Percentiles rank a stretch among this genome's conserved stretches.
These are phyloP conservation scores for Diaporthe caulivora DNA, from an alignment of 2,329 filamentous ascomycete genomes.

Conservation along the genomic window DNA sequence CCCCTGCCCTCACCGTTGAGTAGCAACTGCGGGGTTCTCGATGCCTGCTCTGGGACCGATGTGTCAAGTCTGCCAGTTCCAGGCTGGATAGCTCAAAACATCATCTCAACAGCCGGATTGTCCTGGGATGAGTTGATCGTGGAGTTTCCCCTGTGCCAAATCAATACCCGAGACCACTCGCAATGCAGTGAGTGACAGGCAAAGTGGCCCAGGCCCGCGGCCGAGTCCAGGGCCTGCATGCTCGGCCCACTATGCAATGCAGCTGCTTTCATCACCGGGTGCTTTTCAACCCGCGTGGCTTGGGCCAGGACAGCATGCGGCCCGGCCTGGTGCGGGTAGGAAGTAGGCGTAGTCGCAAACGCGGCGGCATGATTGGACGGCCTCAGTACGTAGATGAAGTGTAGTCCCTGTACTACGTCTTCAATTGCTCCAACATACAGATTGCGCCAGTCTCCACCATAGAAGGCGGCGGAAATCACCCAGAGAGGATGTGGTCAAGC, in stretches of 20 bases:
- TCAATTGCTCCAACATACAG: neutral
- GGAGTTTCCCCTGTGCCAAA: neutral
- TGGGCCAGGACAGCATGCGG: slow-evolving; percentile 18
- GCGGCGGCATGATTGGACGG: neutral
- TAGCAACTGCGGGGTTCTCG: neutral
- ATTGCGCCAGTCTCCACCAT: neutral
- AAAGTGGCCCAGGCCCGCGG: slow-evolving; percentile 1
- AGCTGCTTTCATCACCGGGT: slow-evolving; percentile 21
- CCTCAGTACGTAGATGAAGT: neutral
- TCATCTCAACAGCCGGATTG: neutral
- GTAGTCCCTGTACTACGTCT: neutral
- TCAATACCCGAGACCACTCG: neutral
- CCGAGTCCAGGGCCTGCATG: slow-evolving; percentile 9
- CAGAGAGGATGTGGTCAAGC: neutral
- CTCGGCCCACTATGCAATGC: slow-evolving; percentile 24
- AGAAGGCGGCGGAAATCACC: neutral
- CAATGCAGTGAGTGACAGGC: slow-evolving; percentile 4
- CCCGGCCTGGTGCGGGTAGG: neutral
- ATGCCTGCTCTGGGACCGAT: neutral
- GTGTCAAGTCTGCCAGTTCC: neutral
- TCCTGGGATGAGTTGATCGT: neutral
- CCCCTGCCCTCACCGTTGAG: slow-evolving; percentile 15
- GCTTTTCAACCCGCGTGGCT: slow-evolving; percentile 24
- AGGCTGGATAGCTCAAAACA: neutral
- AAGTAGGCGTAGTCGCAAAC: neutral